Evolutionary conservation across 2,329 filamentous ascomycete genomes (phyloP), one percentile per base, ranked within the genome.

Genomic region (Aphanocladium album): DNA sequence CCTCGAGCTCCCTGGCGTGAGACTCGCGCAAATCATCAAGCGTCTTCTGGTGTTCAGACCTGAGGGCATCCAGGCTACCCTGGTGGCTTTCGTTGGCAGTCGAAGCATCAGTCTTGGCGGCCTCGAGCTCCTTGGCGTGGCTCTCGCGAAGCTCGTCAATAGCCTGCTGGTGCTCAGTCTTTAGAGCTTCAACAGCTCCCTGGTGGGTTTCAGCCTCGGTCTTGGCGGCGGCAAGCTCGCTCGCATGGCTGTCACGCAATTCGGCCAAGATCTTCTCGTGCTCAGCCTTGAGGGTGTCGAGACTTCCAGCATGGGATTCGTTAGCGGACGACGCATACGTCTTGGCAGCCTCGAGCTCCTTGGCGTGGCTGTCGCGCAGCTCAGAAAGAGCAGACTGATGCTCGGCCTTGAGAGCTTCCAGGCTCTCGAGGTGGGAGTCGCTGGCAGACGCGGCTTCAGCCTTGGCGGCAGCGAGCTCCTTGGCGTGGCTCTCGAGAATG

Each of bases 321-420:
- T 77, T 74, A 56, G 83, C 80, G 21, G 79, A 75, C 43, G 35
- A 57, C 30, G 46, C 57, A 78, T 80, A 75, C 83, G 78, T 80
- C 75, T 84, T 83, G 58, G 83, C 81, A 35, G 72, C 72, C 70
- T 86, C 82, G 12, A 88, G 69, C 67, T 83, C 83, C 73, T 85
- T 82, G 6, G 82, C 82, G 66, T 87, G 82, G 64, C 77, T 81
- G 11, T 81, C 79, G 62, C 78, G 80, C 51, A 88, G 72, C 2
- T 81, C 80, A 45, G 25, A 16, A 1, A 61, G 35, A 19, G 17
- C 17, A 8, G 73, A 66, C 1, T 71, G 71, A 33, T 74, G 70
- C 43, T 78, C 75, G 60, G 73, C 72, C 67, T 76, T 76, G 37
- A 83, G 72, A 0, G 70, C 66, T 25, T 78, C 73, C 21, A 60